Conservation (phyloP, 139 green algal genomes). For the Pleodorina starrii region DNA sequence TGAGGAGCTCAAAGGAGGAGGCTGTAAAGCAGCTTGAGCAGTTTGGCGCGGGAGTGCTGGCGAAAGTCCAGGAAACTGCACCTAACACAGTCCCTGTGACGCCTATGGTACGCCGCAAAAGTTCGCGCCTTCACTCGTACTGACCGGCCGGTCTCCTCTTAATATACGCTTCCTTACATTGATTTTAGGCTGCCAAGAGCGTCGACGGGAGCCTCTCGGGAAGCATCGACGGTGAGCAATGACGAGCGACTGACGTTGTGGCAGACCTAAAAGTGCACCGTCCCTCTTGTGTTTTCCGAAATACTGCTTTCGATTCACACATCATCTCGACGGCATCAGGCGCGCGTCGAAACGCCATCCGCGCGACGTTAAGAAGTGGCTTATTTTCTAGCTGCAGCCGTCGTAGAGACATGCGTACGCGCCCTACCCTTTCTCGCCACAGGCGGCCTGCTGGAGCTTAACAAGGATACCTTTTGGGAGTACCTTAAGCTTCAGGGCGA, state of each 20-base stretch:
- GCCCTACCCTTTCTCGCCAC: too few species aligned
- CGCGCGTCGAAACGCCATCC: too few species aligned
- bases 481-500: conserved; percentile 41
- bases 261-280: not conserved
- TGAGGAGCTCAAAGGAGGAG: not conserved
- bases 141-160: too few species aligned
- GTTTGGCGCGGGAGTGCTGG: not conserved
- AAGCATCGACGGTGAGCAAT: conserved; percentile 36
- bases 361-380: too few species aligned
- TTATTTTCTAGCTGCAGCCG: not conserved
- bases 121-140: too few species aligned
- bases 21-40: conserved; percentile 31
- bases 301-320: not conserved
- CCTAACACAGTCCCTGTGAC: conserved; percentile 1
- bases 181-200: conserved; percentile 3
- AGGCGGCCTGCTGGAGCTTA: conserved; percentile 43
- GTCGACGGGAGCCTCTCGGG: not conserved
- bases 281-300: not conserved
- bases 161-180: too few species aligned
- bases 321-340: not conserved
- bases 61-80: not conserved
- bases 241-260: not conserved
- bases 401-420: too few species aligned
- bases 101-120: not conserved
- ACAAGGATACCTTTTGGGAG: conserved; percentile 51